Evolutionary conservation across 2,329 filamentous ascomycete genomes (phyloP), one percentile per base, ranked within the genome.

Genomic region (Thielaviopsis ethacetica): DNA sequence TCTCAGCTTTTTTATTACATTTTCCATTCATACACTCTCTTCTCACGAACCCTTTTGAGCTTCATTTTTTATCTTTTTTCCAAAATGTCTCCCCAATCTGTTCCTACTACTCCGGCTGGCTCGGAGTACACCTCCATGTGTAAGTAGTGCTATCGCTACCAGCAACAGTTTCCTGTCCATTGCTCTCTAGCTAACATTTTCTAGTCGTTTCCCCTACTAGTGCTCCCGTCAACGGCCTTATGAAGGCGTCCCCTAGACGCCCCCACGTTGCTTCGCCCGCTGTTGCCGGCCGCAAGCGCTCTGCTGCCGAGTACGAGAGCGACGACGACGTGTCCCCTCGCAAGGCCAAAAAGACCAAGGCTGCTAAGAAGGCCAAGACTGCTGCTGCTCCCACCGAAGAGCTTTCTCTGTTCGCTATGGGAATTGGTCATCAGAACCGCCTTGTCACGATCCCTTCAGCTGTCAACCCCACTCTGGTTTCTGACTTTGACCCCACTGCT

Each of bases 401-500:
- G 15, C n/a, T 47, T n/a, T 3, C 17, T 47, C 41, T n/a, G 17
- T 47, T 47, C 5, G 41, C 41, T 41, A 3, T 34, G n/a, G n/a
- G n/a, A n/a, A n/a, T n/a, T n/a, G n/a, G n/a, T n/a, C n/a, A n/a
- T n/a, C n/a, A n/a, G n/a, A n/a, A n/a, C n/a, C n/a, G n/a, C n/a
- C n/a, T n/a, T n/a, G n/a, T n/a, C n/a, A 47, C 41, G 19, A 17
- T 15, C 13, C 3, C 17, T 38, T 38, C 15, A 9, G 41, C 41
- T 7, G 5, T 17, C 17, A 6, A 19, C 13, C 9, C 41, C 17
- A n/a, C 15, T n/a, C 41, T 47, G 15, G 17, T n/a, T 17, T 19
- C 41, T 47, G 89, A 64, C 83, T 88, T 59, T 67, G 71, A n/a
- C 65, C 67, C 7, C 67, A 69, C 65, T 80, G 81, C 60, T 82